A percentile compares a stretch with the other conserved stretches of the same genome.
phyloP scores from a whole-genome alignment of 1,284 basidiomycete genomes.

The Naganishia liquefaciens region DNA sequence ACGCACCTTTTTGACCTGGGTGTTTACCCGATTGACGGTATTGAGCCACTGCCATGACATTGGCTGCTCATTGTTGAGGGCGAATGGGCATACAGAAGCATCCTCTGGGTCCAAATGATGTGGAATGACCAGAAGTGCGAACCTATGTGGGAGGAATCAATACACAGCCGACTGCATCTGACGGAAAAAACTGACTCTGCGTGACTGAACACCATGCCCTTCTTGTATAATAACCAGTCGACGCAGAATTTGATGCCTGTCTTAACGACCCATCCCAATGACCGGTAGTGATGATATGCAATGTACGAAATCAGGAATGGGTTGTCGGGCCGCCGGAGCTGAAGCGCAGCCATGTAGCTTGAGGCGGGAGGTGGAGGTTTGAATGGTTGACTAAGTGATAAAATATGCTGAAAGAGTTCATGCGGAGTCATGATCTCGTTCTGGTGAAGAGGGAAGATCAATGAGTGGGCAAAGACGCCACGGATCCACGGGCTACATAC shows the following conservation, averaged over 20 bases:
- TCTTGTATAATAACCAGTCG: slow-evolving; percentile 91
- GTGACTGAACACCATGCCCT: slow-evolving; percentile 91
- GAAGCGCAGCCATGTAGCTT: slow-evolving; percentile 29
- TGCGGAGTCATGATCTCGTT: slow-evolving; percentile 42
- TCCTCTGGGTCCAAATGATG: slow-evolving; percentile 82
- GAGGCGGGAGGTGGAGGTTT: slow-evolving; percentile 29
- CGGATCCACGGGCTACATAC: slow-evolving; percentile 54
- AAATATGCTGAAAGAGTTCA: slow-evolving; percentile 46
- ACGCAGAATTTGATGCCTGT: slow-evolving; percentile 96
- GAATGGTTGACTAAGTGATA: slow-evolving; percentile 19
- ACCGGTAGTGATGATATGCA: slow-evolving; percentile 91
- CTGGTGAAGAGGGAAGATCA: slow-evolving; percentile 44
- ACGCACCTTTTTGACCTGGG: slow-evolving; percentile 89
- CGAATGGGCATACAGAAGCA: slow-evolving; percentile 62
- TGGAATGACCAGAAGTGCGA: slow-evolving; percentile 83
- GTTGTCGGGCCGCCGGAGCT: slow-evolving; percentile 64
- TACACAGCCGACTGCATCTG: too few species aligned
- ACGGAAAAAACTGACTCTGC: slow-evolving; percentile 81
- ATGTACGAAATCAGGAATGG: slow-evolving; percentile 90
- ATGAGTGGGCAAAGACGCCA: slow-evolving; percentile 34
- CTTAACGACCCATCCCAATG: slow-evolving; percentile 97
- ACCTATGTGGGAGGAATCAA: slow-evolving; percentile 59
- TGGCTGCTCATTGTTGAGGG: slow-evolving; percentile 59
- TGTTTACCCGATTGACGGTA: slow-evolving; percentile 94
- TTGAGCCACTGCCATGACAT: slow-evolving; percentile 94